Base-by-base conservation (phyloP, 176 grass and related monocot genomes). In the Raddia distichophylla region DNA sequence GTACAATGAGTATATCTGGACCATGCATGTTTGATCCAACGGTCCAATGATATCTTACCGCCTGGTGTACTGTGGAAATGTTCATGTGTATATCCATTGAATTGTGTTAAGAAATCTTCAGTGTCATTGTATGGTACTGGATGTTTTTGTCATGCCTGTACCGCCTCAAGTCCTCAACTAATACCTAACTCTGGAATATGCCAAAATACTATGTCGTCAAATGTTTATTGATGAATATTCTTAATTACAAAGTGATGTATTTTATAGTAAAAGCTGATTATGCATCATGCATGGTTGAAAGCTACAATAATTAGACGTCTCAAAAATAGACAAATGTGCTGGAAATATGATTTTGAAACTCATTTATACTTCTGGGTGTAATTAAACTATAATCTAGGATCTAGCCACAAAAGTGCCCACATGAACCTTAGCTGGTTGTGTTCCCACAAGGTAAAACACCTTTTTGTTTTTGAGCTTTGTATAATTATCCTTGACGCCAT, bases 381-480 rank as follows among this genome's bases (percentile, higher is more conserved):
- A 52, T 52, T 52, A 15, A 52, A 17, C 51, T 54, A 16, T 54
- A 16, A 16, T 54, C 51, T 54, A 54, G 14, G 5, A 16, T 54
- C 51, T 54, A 54, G 14, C 51, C 0, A 5, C 51, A 5, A 14
- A 54, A 17, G 20, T 60, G 57, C 19, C 57, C 3, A 8, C 9
- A 8, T 8, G 57, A 20, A 60, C 3, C 18, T 58, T 60, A 60
- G n/a, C n/a, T 15, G 15, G 13, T 71, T 70, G 46, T 44, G 18
- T 27, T 27, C 27, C 27, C 27, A 53, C 16, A 64, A 33, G 37
- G 7, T 62, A 44, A 57, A 16, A 22, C 64, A 7, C n/a, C 11
- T 73, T 85, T 85, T 54, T 18, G 42, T 78, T 64, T 51, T 42
- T 66, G 49, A 86, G 76, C 60, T 79, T 71, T 66, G 48, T 57